A percentile compares a stretch with the other conserved stretches of the same genome.
Evolutionary conservation across 441 rosid species (phyloP).

Genomic region (Croton laevigatus): DNA sequence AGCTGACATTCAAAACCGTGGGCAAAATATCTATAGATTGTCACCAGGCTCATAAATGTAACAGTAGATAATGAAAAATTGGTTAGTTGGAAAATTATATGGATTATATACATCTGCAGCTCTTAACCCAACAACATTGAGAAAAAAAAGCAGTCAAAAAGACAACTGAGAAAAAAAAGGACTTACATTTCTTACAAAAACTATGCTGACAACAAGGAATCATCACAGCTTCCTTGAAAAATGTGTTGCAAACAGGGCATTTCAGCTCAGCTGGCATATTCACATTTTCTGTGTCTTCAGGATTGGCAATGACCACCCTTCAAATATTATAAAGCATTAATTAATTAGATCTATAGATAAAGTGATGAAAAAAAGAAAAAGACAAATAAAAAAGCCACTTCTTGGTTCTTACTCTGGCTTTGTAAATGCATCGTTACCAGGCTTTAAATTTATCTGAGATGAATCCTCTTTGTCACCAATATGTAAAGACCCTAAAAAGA

Average conservation of each 20-base stretch:
- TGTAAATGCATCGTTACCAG: constrained; percentile 22
- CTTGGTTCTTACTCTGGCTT: constrained; percentile 29
- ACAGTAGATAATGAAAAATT: not conserved
- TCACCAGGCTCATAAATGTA: not conserved
- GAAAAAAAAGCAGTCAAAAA: not conserved
- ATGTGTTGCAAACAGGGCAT: constrained; percentile 41
- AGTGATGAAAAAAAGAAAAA: constrained; percentile 8
- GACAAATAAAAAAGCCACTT: not conserved
- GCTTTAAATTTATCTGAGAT: constrained; percentile 21
- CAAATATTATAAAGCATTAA: constrained; percentile 16
- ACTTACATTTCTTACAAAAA: constrained; percentile 54
- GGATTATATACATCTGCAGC: not conserved
- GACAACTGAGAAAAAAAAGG: not conserved
- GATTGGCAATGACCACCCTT: constrained; percentile 25
- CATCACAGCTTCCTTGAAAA: constrained; percentile 54
- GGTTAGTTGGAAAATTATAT: not conserved
- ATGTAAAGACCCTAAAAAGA: constrained; percentile 23
- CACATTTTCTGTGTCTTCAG: constrained; percentile 24
- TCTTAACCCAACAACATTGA: not conserved
- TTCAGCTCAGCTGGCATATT: constrained; percentile 44
- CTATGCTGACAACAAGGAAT: constrained; percentile 63
- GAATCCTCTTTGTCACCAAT: constrained; percentile 17
- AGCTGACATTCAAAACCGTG: not conserved
- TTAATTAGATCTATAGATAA: constrained; percentile 12
- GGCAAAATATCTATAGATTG: not conserved